These are phyloP conservation scores for Penicillium frequentans DNA, from an alignment of 2,329 filamentous ascomycete genomes.

Conservation along the genomic window DNA sequence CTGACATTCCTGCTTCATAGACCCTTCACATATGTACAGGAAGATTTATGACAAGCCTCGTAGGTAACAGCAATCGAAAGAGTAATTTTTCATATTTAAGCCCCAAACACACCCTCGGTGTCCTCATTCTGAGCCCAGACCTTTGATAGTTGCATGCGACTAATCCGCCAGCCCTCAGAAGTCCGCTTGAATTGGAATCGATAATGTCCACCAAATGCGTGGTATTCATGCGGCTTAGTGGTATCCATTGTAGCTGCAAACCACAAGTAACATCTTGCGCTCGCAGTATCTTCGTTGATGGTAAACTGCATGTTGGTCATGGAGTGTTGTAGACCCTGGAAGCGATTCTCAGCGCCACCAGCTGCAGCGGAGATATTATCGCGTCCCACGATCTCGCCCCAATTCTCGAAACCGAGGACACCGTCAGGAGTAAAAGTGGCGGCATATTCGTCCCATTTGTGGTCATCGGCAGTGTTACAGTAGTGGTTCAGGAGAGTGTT, in stretches of 20 bases:
- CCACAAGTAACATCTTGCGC: background rate
- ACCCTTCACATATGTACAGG: background rate
- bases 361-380: background rate
- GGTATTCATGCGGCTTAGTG: background rate
- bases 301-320: background rate
- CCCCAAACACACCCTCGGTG: background rate
- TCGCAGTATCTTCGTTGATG: background rate
- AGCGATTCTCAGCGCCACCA: background rate
- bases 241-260: background rate
- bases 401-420: background rate
- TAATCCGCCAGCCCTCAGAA: background rate
- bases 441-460: background rate
- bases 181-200: background rate
- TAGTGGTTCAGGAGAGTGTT: background rate
- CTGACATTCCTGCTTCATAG: background rate
- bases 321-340: background rate
- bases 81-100: background rate
- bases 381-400: background rate
- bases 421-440: background rate
- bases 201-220: background rate
- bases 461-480: background rate
- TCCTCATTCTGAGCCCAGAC: background rate
- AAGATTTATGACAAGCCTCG: background rate
- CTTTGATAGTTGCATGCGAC: background rate
- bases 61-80: background rate